Evolutionary conservation across 495 filamentous ascomycete genomes (phyloP).

Genomic region (Xylona heveae): DNA sequence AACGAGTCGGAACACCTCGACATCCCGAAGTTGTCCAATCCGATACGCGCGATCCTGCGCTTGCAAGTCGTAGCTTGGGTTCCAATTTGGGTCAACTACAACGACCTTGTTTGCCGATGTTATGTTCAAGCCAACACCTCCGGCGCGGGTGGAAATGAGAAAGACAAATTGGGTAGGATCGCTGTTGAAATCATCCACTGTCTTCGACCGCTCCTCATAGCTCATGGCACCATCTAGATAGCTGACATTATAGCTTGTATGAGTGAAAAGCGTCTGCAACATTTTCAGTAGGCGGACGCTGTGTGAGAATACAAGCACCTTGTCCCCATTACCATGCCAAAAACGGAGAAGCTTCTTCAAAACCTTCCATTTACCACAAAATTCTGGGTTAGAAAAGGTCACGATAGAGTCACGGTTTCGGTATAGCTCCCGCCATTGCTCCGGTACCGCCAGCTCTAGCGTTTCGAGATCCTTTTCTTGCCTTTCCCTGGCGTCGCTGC

Average conservation of each 20-base stretch:
- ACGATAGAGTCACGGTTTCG: constrained; percentile 53
- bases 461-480: constrained; percentile 60
- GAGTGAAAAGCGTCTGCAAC: constrained; percentile 65
- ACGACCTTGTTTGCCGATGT: constrained; percentile 97
- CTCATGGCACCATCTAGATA: constrained; percentile 77
- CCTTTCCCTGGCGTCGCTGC: constrained; percentile 46
- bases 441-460: constrained; percentile 53
- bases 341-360: constrained; percentile 68
- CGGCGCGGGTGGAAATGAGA: constrained; percentile 82
- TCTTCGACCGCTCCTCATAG: constrained; percentile 59
- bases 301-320: constrained; percentile 85
- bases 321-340: constrained; percentile 80
- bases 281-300: constrained; percentile 71
- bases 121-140: constrained; percentile 82
- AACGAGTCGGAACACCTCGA: constrained; percentile 92
- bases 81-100: constrained; percentile 95
- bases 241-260: constrained; percentile 78
- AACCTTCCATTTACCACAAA: constrained; percentile 95
- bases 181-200: constrained; percentile 81
- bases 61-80: constrained; percentile 81
- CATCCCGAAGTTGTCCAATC: constrained; percentile 81
- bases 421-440: constrained; percentile 59
- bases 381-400: constrained; percentile 72
- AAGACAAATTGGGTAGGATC: constrained; percentile 85
- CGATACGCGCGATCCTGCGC: constrained; percentile 94